Conservation (phyloP, 768 basidiomycete genomes). For the Russula brevipes region DNA sequence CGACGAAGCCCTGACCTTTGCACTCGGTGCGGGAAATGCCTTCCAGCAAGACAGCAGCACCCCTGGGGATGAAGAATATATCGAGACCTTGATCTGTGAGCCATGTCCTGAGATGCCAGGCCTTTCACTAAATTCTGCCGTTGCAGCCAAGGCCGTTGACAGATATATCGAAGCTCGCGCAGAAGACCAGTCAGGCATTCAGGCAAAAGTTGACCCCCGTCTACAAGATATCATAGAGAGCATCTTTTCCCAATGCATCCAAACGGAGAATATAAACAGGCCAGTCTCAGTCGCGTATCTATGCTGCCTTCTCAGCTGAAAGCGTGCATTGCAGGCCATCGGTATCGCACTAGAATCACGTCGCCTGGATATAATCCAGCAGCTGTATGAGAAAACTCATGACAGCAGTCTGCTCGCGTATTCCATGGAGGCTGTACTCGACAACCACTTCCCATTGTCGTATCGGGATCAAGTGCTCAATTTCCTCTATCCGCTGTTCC, state of each 20-base stretch:
- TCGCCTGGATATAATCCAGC: constrained; percentile 79
- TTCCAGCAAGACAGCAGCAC: constrained; percentile 71
- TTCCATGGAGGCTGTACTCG: constrained; percentile 86
- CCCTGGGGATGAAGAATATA: constrained; percentile 73
- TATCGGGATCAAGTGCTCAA: constrained; percentile 79
- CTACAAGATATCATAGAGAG: constrained; percentile 82
- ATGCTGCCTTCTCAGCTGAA: constrained; percentile 7
- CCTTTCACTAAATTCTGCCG: not conserved
- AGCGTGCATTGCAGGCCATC: constrained; percentile 57
- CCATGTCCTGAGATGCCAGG: constrained; percentile 26
- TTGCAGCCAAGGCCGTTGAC: constrained; percentile 90
- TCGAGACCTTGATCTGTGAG: constrained; percentile 92
- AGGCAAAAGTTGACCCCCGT: constrained; percentile 68
- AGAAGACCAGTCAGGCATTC: constrained; percentile 45
- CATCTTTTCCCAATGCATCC: constrained; percentile 80
- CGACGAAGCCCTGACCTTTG: constrained; percentile 93
- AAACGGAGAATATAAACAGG: constrained; percentile 89
- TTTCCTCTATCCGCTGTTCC: constrained; percentile 83
- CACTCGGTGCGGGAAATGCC: constrained; percentile 81
- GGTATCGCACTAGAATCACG: constrained; percentile 92
- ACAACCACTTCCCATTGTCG: constrained; percentile 80
- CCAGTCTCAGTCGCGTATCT: constrained; percentile 30
- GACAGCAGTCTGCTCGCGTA: constrained; percentile 83
- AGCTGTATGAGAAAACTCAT: constrained; percentile 64
- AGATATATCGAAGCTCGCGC: constrained; percentile 72